Evolutionary conservation across 306 rosid genomes (phyloP).

Genomic region (Prunus mume): DNA sequence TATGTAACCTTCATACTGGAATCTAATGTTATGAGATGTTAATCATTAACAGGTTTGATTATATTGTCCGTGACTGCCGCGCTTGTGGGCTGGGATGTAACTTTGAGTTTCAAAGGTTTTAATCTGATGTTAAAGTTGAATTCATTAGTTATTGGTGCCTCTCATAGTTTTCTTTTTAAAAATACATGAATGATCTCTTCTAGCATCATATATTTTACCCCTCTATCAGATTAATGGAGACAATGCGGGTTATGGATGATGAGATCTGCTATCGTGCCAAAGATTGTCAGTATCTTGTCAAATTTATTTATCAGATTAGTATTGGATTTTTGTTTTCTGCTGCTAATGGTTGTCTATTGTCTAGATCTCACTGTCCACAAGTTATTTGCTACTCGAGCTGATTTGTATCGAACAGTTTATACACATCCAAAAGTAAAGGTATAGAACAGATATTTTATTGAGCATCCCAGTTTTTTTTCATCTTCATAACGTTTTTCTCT

Average conservation of each 20-base stretch:
- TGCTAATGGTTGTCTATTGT: slow-evolving; percentile 32
- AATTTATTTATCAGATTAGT: slow-evolving; percentile 11
- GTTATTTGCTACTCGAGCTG: slow-evolving; percentile 88
- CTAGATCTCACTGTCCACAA: slow-evolving; percentile 88
- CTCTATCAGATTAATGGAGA: slow-evolving; percentile 70
- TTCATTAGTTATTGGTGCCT: not conserved
- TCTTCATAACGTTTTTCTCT: not conserved
- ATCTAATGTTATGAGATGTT: slow-evolving; percentile 25
- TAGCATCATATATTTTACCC: slow-evolving; percentile 16
- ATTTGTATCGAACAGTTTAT: slow-evolving; percentile 88
- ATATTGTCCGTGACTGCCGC: slow-evolving; percentile 82
- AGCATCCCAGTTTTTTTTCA: slow-evolving; percentile 15
- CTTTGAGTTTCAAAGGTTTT: slow-evolving; percentile 80
- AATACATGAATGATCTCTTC: slow-evolving; percentile 7
- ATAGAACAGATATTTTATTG: slow-evolving; percentile 11
- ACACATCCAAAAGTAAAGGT: slow-evolving; percentile 95
- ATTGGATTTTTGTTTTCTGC: slow-evolving; percentile 9
- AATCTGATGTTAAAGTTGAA: not conserved
- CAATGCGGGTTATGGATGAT: slow-evolving; percentile 87
- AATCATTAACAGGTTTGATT: slow-evolving; percentile 74
- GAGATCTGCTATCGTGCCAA: slow-evolving; percentile 89
- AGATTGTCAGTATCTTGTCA: slow-evolving; percentile 61
- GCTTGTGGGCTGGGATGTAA: slow-evolving; percentile 92
- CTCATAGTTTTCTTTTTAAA: slow-evolving; percentile 4
- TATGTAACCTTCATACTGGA: slow-evolving; percentile 9